A percentile compares a stretch with the other conserved stretches of the same genome.
Evolutionary conservation across 441 rosid genomes (phyloP).

Genomic region (Pelargonium cotyledonis): DNA sequence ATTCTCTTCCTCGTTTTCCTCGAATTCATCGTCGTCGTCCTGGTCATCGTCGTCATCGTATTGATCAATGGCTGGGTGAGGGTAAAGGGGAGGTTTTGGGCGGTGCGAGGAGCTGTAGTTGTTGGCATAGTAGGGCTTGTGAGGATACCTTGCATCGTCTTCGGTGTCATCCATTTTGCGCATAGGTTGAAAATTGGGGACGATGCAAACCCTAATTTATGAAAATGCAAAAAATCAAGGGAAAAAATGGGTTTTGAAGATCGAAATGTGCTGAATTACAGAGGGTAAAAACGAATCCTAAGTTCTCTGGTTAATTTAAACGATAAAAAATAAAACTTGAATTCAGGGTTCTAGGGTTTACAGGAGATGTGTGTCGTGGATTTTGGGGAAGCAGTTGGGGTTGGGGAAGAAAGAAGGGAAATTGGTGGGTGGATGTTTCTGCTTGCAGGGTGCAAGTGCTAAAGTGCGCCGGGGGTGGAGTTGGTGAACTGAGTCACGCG

Average conservation of each 20-base stretch:
- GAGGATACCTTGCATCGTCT: slow-evolving; percentile 63
- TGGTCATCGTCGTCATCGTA: slow-evolving; percentile 29
- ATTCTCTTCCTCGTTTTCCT: slow-evolving; percentile 39
- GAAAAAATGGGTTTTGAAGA: neutral
- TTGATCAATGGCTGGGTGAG: slow-evolving; percentile 25
- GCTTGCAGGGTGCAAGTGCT: neutral
- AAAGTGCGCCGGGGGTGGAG: neutral
- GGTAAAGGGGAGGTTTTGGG: slow-evolving; percentile 43
- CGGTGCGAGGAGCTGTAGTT: slow-evolving; percentile 27
- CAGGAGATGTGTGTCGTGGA: neutral
- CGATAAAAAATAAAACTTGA: neutral
- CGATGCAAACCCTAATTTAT: neutral
- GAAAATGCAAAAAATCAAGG: neutral
- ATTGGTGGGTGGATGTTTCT: neutral
- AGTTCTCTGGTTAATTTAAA: neutral
- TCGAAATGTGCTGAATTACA: neutral
- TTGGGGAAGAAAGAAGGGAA: neutral
- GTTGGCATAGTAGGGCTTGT: slow-evolving; percentile 20
- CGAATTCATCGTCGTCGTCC: slow-evolving; percentile 35
- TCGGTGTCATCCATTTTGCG: slow-evolving; percentile 63
- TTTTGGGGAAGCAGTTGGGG: neutral
- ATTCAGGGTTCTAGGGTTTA: neutral
- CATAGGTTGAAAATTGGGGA: neutral
- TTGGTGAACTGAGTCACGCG: neutral
- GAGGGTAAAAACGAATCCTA: neutral